phyloP scores from a whole-genome alignment of 495 filamentous ascomycete species.

The Antarctomyces pellizariae region DNA sequence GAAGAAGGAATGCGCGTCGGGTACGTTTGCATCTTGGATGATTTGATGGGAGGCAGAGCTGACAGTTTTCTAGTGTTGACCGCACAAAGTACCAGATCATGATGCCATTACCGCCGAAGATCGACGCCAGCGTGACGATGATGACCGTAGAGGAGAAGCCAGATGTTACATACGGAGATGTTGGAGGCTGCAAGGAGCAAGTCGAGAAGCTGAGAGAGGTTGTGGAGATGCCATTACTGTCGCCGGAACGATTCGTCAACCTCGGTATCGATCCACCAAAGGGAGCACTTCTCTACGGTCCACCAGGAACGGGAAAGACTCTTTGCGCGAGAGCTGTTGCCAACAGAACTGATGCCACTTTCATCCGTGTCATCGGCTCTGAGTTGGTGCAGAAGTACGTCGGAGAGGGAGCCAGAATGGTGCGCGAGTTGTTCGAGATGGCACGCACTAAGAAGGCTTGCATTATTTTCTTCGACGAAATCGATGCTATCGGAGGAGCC shows the following conservation, averaged over 20 bases:
- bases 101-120: conserved; percentile 91
- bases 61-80: conserved; percentile 40
- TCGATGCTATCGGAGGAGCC: conserved; percentile 93
- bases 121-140: conserved; percentile 97
- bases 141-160: conserved; percentile 99
- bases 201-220: conserved; percentile 98
- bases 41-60: conserved; percentile 5
- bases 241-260: conserved; percentile 88
- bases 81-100: conserved; percentile 98
- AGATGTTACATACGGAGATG: conserved; percentile 96
- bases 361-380: conserved; percentile 93
- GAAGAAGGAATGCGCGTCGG: conserved; percentile 97
- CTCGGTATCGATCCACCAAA: conserved; percentile 97
- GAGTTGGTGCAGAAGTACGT: conserved; percentile 98
- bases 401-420: conserved; percentile 93
- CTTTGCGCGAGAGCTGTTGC: conserved; percentile 93
- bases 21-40: conserved; percentile 21
- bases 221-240: conserved; percentile 91
- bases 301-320: conserved; percentile 93
- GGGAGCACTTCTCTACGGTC: conserved; percentile 88
- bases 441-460: conserved; percentile 98
- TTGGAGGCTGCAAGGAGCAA: conserved; percentile 97
- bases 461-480: conserved; percentile 99
- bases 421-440: conserved; percentile 97
- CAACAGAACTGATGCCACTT: conserved; percentile 92